Conservation (phyloP, 2,329 filamentous ascomycete genomes). For the Seiridium cupressi region DNA sequence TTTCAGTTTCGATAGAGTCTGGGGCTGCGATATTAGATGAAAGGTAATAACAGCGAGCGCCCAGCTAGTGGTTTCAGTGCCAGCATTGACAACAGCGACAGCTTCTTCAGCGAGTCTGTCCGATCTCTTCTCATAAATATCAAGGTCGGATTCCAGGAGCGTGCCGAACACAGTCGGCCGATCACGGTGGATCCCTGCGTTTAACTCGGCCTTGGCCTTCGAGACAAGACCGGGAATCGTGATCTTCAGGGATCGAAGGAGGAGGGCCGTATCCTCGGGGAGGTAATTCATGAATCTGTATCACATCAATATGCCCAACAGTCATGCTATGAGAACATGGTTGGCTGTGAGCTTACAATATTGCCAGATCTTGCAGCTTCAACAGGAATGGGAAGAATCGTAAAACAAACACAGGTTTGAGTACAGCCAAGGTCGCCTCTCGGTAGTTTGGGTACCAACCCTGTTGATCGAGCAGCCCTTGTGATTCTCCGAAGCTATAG, state of each 20-base stretch:
- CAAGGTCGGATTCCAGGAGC: constrained; percentile 15
- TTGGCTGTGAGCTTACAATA: neutral
- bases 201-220: constrained; percentile 13
- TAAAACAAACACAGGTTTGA: constrained; percentile 1
- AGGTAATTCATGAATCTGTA: constrained; percentile 11
- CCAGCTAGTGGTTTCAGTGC: constrained; percentile 19
- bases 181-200: constrained; percentile 14
- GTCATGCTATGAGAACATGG: neutral
- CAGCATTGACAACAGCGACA: constrained; percentile 16
- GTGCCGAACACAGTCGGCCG: constrained; percentile 15
- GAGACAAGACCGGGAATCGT: constrained; percentile 13
- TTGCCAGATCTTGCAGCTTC: neutral
- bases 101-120: constrained; percentile 16
- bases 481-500: constrained; percentile 22
- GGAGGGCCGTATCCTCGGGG: constrained; percentile 12
- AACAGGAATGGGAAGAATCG: neutral
- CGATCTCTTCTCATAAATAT: constrained; percentile 5
- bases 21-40: constrained; percentile 20
- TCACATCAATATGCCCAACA: constrained; percentile 7
- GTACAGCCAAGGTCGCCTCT: neutral
- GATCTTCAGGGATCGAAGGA: constrained; percentile 14
- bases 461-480: constrained; percentile 21
- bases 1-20: constrained; percentile 17
- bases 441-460: constrained; percentile 21
- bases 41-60: constrained; percentile 22